A percentile compares a stretch with the other conserved stretches of the same genome.
phyloP scores from a whole-genome alignment of 352 stramenopile species.

The Globisporangium megalacanthum region DNA sequence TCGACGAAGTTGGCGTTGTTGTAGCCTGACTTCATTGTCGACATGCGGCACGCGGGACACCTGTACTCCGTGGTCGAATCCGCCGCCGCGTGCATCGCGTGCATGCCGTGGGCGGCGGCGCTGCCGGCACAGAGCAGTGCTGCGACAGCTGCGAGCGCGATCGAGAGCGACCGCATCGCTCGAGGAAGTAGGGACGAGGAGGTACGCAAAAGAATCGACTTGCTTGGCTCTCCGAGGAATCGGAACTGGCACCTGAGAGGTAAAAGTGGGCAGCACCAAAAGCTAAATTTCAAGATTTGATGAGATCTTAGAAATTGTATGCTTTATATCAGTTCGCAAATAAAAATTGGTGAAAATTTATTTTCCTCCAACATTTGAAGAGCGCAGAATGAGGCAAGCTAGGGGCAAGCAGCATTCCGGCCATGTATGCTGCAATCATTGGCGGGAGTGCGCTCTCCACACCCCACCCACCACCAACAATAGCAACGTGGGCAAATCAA shows the following conservation, averaged over 20 bases:
- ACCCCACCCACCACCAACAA: neutral
- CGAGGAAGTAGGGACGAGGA: too few relatives aligned
- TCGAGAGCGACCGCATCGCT: constrained; percentile 11
- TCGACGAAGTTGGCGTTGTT: constrained; percentile 63
- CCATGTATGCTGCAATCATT: neutral
- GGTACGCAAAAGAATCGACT: neutral
- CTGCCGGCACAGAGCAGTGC: constrained; percentile 13
- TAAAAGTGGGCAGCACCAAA: neutral
- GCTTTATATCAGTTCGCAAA: too few relatives aligned
- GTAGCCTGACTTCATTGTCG: constrained; percentile 40
- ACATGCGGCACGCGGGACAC: constrained; percentile 75
- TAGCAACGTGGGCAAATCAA: neutral
- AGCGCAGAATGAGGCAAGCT: too few relatives aligned
- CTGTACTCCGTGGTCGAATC: constrained; percentile 43
- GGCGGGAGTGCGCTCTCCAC: too few relatives aligned
- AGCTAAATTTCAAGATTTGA: neutral
- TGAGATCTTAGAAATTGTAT: neutral
- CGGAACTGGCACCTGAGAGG: constrained; percentile 1
- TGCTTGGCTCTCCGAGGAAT: too few relatives aligned
- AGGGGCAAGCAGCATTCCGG: too few relatives aligned
- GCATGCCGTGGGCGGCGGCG: constrained; percentile 15
- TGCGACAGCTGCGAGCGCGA: constrained; percentile 6
- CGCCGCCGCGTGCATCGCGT: constrained; percentile 9
- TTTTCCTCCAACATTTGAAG: too few relatives aligned
- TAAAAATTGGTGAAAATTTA: too few relatives aligned